Percentiles rank a stretch among this genome's conserved stretches.
Conservation (phyloP, 2,329 filamentous ascomycete species). For the Coniochaeta pulveracea region DNA sequence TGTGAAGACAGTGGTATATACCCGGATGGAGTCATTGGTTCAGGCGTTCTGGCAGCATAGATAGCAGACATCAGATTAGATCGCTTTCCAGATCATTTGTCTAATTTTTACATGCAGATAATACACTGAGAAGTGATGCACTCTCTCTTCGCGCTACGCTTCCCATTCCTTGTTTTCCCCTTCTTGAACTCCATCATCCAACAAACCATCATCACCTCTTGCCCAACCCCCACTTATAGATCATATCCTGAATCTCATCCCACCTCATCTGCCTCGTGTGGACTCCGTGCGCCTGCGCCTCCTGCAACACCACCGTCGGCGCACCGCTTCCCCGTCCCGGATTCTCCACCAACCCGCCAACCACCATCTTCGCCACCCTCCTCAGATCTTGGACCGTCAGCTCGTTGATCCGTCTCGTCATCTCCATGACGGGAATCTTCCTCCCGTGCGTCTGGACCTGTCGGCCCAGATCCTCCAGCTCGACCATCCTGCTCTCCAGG, state of each 20-base stretch:
- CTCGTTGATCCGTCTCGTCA: constrained; percentile 78
- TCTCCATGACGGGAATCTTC: constrained; percentile 85
- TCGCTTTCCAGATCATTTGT: background rate
- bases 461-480: constrained; percentile 87
- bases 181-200: background rate
- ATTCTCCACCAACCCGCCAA: constrained; percentile 69
- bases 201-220: constrained; percentile 25
- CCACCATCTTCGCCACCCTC: constrained; percentile 67
- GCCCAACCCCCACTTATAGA: constrained; percentile 75
- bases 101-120: background rate
- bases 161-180: background rate
- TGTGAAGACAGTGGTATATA: too few species aligned
- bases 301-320: constrained; percentile 90
- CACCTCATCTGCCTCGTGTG: constrained; percentile 61
- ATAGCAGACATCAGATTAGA: constrained; percentile 1
- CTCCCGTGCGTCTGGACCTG: constrained; percentile 95
- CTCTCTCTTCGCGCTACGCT: background rate
- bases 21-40: background rate
- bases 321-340: constrained; percentile 68
- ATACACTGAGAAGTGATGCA: background rate
- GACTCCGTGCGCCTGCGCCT: constrained; percentile 67
- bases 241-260: constrained; percentile 82
- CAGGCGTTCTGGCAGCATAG: background rate
- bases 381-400: constrained; percentile 73
- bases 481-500: constrained; percentile 91